Conservation (phyloP, 257 asterid genomes). For the Echites panduratus region DNA sequence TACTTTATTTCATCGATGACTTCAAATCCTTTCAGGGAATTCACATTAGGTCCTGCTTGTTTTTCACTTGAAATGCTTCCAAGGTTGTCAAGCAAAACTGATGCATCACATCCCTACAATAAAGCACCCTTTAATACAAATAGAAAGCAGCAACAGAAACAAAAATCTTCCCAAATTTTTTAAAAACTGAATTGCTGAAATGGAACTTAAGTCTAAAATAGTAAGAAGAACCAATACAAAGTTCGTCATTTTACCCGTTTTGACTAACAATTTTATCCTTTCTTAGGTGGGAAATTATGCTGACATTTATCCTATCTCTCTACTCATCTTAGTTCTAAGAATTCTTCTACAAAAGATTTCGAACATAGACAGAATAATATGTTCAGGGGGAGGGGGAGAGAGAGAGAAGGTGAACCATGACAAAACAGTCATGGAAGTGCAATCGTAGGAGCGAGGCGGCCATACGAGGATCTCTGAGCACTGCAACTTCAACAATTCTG, state of each 20-base stretch:
- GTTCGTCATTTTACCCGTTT: background rate
- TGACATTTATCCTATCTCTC: background rate
- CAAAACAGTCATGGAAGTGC: conserved; percentile 36
- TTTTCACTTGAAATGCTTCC: conserved; percentile 26
- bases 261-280: background rate
- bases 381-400: background rate
- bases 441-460: conserved; percentile 32
- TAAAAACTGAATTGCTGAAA: too few species aligned
- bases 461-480: conserved; percentile 31
- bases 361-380: background rate
- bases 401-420: conserved; percentile 18
- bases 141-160: background rate
- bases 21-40: conserved; percentile 32
- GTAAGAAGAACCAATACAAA: too few species aligned
- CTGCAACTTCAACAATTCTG: conserved; percentile 23
- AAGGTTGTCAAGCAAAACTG: conserved; percentile 23
- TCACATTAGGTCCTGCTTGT: conserved; percentile 27
- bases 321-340: background rate
- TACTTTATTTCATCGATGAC: conserved; percentile 31
- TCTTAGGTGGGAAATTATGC: too few species aligned
- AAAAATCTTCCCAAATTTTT: background rate
- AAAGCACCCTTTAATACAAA: background rate
- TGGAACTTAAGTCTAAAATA: too few species aligned
- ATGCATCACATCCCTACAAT: conserved; percentile 34
- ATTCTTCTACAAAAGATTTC: background rate